Evolutionary conservation across 441 rosid species (phyloP).

Genomic region (Erodium moschatum): DNA sequence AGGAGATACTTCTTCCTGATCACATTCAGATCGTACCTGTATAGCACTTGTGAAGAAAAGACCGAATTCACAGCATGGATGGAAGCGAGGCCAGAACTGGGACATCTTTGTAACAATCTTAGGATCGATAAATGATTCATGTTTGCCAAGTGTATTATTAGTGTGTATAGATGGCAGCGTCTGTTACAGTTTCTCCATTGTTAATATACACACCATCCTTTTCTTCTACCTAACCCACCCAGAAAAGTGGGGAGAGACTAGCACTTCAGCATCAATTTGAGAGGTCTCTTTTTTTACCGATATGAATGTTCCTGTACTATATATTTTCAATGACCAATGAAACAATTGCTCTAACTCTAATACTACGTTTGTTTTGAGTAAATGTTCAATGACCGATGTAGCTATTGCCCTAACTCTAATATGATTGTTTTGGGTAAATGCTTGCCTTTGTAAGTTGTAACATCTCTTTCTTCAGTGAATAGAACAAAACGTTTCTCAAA

Average conservation of each 20-base stretch:
- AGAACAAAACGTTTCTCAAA: no score
- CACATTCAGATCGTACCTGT: slow-evolving; percentile 82
- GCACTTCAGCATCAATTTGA: background rate
- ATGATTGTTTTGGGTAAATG: no score
- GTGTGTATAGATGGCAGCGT: slow-evolving; percentile 29
- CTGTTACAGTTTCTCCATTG: slow-evolving; percentile 20
- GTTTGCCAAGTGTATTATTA: slow-evolving; percentile 23
- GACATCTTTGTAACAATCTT: slow-evolving; percentile 81
- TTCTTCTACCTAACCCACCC: background rate
- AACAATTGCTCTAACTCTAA: no score
- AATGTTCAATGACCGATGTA: no score
- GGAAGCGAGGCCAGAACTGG: slow-evolving; percentile 84
- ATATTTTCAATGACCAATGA: no score
- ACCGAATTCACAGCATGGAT: slow-evolving; percentile 68
- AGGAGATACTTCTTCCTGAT: slow-evolving; percentile 91
- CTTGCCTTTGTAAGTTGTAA: no score
- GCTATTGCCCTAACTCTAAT: no score
- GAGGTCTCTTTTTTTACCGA: no score
- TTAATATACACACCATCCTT: background rate
- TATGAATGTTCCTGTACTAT: no score
- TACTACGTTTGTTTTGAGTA: no score
- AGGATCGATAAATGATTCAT: slow-evolving; percentile 60
- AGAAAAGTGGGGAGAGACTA: background rate
- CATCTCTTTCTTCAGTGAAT: no score
- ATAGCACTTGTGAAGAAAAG: slow-evolving; percentile 51